Evolutionary conservation across 2,329 filamentous ascomycete species (phyloP), one percentile per base, ranked within the genome.

Genomic region (Colletotrichum scovillei): DNA sequence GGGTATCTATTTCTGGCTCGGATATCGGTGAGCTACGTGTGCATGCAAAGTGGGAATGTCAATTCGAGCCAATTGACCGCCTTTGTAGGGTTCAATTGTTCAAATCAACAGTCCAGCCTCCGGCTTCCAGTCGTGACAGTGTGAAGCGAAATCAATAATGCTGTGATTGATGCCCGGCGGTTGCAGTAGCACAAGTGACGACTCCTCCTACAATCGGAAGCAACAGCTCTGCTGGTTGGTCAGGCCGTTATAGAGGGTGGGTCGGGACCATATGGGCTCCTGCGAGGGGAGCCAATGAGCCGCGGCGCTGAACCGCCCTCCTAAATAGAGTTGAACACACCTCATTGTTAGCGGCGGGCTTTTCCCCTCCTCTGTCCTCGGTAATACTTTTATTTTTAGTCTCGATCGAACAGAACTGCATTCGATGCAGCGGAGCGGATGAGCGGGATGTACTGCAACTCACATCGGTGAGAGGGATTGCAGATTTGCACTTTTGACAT

Each of bases 161-260:
- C 67, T 28, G 70, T 73, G 67, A 73, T 62, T 70, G 58, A 55
- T 65, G 70, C 22, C 46, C 67, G 56, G 60, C 60, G 70, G 60
- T 73, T 73, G 72, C 72, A 74, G 72, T 74, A 74, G 72, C 62
- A 74, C 68, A 58, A 62, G 62, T 74, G 57, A 74, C 38, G 49
- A 58, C 38, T 32, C 58, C 49, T 58, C 38, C 65, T 73, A 11
- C 67, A 53, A 32, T 22, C 38, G 56, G 46, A 59, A 64, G 53
- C 42, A 32, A 28, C 32, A 35, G 67, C 58, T 35, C 32, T 55
- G 57, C 59, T 72, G 68, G 68, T 74, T 74, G 68, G 68, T 22
- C 42, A 55, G 68, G 42, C 4, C 6, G 49, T 49, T 22, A 3
- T 19, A 42, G 26, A 58, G 38, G 28, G 62, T 63, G 68, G 56